Evolutionary conservation across 495 filamentous ascomycete genomes (phyloP).

Genomic region (Daldinia concentrica): DNA sequence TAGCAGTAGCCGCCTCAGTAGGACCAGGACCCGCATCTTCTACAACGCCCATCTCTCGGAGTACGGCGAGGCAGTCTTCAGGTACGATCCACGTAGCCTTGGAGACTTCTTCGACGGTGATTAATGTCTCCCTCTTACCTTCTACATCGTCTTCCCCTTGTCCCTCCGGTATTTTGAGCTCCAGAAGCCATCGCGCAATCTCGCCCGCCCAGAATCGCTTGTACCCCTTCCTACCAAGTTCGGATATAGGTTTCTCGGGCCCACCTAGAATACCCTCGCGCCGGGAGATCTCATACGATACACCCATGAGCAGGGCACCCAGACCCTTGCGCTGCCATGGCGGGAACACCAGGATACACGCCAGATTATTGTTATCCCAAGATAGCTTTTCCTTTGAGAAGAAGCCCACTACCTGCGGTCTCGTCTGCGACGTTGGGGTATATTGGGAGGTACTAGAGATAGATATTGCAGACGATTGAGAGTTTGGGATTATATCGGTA

Average conservation of each 20-base stretch:
- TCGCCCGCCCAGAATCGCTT: constrained; percentile 83
- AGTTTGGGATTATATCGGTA: background rate
- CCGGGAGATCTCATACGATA: constrained; percentile 90
- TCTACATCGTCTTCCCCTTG: constrained; percentile 45
- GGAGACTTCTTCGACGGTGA: constrained; percentile 55
- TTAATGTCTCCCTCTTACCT: constrained; percentile 40
- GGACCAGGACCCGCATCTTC: constrained; percentile 64
- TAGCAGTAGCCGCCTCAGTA: constrained; percentile 46
- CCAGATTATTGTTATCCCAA: constrained; percentile 98
- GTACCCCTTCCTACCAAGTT: constrained; percentile 82
- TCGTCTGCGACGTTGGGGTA: constrained; percentile 16
- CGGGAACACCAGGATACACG: constrained; percentile 95
- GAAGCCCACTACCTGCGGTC: constrained; percentile 81
- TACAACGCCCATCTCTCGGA: constrained; percentile 79
- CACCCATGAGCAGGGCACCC: constrained; percentile 89
- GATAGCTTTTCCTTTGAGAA: constrained; percentile 98
- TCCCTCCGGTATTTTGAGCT: constrained; percentile 53
- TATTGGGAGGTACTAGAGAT: background rate
- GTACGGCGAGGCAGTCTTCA: constrained; percentile 82
- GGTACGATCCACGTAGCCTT: constrained; percentile 77
- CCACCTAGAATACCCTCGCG: constrained; percentile 87
- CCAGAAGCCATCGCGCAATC: constrained; percentile 69
- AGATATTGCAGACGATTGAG: background rate
- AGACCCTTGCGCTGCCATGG: constrained; percentile 92
- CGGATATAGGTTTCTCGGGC: constrained; percentile 91